phyloP scores from a whole-genome alignment of 805 yeast genomes.

The Pichia deserticola region DNA sequence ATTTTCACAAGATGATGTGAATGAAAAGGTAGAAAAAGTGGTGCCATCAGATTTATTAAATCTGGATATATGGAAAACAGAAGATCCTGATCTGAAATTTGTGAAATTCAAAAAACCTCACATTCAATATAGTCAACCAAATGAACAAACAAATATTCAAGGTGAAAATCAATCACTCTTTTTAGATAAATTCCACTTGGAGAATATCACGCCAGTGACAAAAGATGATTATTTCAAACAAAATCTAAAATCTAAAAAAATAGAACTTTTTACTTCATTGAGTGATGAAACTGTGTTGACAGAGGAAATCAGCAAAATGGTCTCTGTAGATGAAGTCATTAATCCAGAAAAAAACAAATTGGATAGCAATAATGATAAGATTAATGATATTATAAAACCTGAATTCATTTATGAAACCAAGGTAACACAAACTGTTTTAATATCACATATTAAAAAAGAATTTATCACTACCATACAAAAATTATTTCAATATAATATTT shows the following conservation, averaged over 20 bases:
- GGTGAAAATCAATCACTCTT: background rate
- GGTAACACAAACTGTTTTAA: background rate
- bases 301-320: background rate
- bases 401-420: conserved; percentile 3
- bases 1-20: conserved; percentile 7
- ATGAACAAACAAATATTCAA: conserved; percentile 4
- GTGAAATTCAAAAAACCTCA: conserved; percentile 32
- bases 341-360: no score
- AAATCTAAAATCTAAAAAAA: conserved; percentile 22
- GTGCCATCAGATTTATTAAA: conserved; percentile 10
- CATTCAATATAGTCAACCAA: background rate
- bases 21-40: conserved; percentile 2
- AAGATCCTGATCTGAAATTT: conserved; percentile 15
- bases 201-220: conserved; percentile 7
- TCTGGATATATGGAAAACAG: conserved; percentile 17
- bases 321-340: background rate
- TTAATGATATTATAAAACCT: background rate
- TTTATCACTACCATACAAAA: background rate
- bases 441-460: background rate
- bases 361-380: no score
- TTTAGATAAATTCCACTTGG: background rate
- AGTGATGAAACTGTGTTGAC: conserved; percentile 3
- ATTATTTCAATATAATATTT: background rate
- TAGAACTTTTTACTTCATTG: conserved; percentile 11
- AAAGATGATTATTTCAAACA: conserved; percentile 21